phyloP scores from a whole-genome alignment of 2,329 filamentous ascomycete genomes.

The Fusarium bulbicola region DNA sequence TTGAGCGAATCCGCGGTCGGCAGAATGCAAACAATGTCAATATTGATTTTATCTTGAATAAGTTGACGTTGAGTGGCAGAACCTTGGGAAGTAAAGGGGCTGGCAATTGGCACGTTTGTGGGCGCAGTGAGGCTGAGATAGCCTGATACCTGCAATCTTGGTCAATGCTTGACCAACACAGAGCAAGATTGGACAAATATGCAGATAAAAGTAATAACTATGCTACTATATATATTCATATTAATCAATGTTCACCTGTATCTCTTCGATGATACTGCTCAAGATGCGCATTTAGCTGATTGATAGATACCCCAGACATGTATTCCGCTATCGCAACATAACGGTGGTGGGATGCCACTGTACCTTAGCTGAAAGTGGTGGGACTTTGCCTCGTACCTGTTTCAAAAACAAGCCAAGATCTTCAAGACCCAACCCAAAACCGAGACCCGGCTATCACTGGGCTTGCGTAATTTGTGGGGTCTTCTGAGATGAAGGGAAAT shows the following conservation, averaged over 20 bases:
- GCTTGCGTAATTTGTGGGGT: conserved; percentile 27
- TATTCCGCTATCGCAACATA: conserved; percentile 43
- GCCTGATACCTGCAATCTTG: conserved; percentile 17
- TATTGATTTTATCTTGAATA: not conserved
- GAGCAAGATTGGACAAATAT: not conserved
- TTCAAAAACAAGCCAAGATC: conserved; percentile 30
- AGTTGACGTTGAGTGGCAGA: conserved; percentile 10
- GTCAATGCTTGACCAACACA: too few relatives aligned
- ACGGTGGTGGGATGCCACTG: conserved; percentile 26
- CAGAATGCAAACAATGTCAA: not conserved
- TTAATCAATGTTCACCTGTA: conserved; percentile 17
- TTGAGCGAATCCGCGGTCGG: not conserved
- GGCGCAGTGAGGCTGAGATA: conserved; percentile 41
- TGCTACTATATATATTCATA: not conserved
- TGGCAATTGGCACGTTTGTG: conserved; percentile 17
- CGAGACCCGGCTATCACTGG: conserved; percentile 32
- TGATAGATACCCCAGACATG: conserved; percentile 4
- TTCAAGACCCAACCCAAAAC: conserved; percentile 4
- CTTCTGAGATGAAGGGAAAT: not conserved
- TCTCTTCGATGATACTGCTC: not conserved
- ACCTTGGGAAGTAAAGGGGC: conserved; percentile 33
- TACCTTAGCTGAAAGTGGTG: not conserved
- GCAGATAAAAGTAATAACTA: not conserved
- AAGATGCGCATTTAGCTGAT: not conserved
- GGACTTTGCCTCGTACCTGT: conserved; percentile 22